phyloP scores from a whole-genome alignment of 495 filamentous ascomycete genomes.

The Penicilliopsis zonata region DNA sequence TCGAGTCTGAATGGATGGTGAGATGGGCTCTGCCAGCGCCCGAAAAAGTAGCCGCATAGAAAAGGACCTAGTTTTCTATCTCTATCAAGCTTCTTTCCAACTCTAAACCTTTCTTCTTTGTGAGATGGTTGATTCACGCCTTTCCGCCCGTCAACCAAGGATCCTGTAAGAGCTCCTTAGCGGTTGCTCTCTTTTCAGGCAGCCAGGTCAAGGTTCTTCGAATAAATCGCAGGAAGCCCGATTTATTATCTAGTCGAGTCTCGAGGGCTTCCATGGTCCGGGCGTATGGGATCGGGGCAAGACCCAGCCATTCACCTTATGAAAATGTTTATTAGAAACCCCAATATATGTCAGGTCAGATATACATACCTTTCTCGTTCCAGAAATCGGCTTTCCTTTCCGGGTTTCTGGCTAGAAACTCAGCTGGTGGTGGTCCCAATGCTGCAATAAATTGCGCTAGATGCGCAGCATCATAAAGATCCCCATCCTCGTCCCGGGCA shows the following conservation, averaged over 20 bases:
- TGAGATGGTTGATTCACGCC: no score
- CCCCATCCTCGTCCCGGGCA: slow-evolving; percentile 14
- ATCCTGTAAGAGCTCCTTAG: slow-evolving; percentile 23
- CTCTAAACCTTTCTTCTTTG: no score
- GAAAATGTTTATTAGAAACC: slow-evolving; percentile 4
- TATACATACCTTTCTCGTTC: slow-evolving; percentile 12
- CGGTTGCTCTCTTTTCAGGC: slow-evolving; percentile 24
- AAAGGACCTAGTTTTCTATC: no score
- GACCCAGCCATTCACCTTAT: slow-evolving; percentile 12
- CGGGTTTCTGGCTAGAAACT: slow-evolving; percentile 18
- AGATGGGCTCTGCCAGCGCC: slow-evolving; percentile 7
- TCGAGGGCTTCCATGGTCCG: slow-evolving; percentile 15
- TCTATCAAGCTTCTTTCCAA: no score
- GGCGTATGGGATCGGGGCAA: slow-evolving; percentile 14
- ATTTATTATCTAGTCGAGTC: slow-evolving; percentile 14
- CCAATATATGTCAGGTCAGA: slow-evolving; percentile 1
- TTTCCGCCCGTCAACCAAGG: slow-evolving; percentile 15
- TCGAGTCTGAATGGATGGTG: slow-evolving; percentile 11
- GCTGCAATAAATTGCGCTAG: slow-evolving; percentile 28
- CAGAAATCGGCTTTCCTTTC: slow-evolving; percentile 14
- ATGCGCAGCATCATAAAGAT: slow-evolving; percentile 28
- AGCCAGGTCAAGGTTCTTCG: slow-evolving; percentile 22
- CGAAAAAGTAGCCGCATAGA: no score
- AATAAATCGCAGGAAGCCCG: slow-evolving; percentile 21
- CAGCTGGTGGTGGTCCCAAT: slow-evolving; percentile 27